Evolutionary conservation across 1,139 yeast genomes (phyloP), one percentile per base, ranked within the genome.

Genomic region (Arxiozyma slooffiae): DNA sequence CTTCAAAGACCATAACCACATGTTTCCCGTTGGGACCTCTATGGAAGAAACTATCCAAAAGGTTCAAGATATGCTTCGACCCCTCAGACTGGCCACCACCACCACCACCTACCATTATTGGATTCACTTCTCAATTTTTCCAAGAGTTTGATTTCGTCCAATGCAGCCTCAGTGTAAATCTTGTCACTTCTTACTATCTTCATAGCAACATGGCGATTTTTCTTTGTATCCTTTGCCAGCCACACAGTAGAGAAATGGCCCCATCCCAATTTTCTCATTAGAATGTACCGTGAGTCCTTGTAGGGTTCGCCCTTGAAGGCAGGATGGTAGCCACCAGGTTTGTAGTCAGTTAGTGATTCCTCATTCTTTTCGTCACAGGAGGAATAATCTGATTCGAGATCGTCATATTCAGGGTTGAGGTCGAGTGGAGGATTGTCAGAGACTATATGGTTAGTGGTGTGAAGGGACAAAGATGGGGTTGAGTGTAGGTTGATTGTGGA

Each of bases 191-290:
- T 75, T 26, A 85, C 92, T 56, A 85, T 82, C 64, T 85, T 85
- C 71, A 85, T 75, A 18, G 92, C 92, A 36, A 85, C 92, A 61
- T 82, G 86, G 20, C 70, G 67, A 52, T 76, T 74, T 22, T 57
- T 56, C 0, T 62, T 53, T 44, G 71, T 67, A 60, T 81, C 87
- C 57, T 73, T 75, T 4, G 88, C 88, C 34, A 84, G 68, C 92
- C 90, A 84, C 23, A 84, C 92, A 0, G 90, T 83, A 38, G 87
- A 81, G 60, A 84, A 84, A 63, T 84, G 89, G 23, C 92, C 92
- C 89, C 90, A 82, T 0, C 92, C 92, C 14, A 85, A 69, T 61
- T 85, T 85, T 50, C 92, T 71, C 38, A 82, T 80, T 38, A 85
- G 70, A 0, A 79, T 71, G 62, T 85, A 85, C 51, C 75, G 70